A percentile compares a stretch with the other conserved stretches of the same genome.
Conservation (phyloP, 2,329 filamentous ascomycete genomes). For the Apiospora saccharicola region DNA sequence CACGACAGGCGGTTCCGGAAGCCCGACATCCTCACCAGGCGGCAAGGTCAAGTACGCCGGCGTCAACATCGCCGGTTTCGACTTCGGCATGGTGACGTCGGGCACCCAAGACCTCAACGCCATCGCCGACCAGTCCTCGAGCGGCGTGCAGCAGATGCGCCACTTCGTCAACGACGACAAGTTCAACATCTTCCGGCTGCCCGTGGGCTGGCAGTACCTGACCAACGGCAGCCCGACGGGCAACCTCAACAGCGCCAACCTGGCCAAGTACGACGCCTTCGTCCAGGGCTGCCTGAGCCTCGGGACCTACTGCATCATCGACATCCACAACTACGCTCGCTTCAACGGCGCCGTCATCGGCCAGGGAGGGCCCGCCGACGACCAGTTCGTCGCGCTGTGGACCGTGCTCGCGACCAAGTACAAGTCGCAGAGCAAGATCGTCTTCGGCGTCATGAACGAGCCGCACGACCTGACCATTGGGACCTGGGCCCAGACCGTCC, state of each 20-base stretch:
- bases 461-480: conserved; percentile 63
- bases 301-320: conserved; percentile 66
- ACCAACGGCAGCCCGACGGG: conserved; percentile 59
- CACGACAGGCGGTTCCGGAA: neutral
- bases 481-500: conserved; percentile 65
- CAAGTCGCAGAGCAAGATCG: conserved; percentile 57
- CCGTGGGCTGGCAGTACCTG: conserved; percentile 68
- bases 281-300: conserved; percentile 63
- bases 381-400: conserved; percentile 67
- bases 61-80: conserved; percentile 36
- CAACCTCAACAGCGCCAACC: conserved; percentile 55
- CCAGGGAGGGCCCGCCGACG: conserved; percentile 68
- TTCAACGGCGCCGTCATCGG: conserved; percentile 70
- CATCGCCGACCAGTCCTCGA: conserved; percentile 3
- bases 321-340: conserved; percentile 64
- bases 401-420: conserved; percentile 65
- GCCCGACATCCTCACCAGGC: neutral
- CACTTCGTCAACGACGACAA: conserved; percentile 63
- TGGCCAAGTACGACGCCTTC: conserved; percentile 61
- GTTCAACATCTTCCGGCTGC: conserved; percentile 65
- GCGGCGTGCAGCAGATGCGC: conserved; percentile 55
- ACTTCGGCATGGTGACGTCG: conserved; percentile 30
- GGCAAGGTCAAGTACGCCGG: conserved; percentile 25
- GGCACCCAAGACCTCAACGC: neutral
- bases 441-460: conserved; percentile 76